Evolutionary conservation across 2,329 filamentous ascomycete species (phyloP), one percentile per base, ranked within the genome.

Genomic region (Aspergillus sp.): DNA sequence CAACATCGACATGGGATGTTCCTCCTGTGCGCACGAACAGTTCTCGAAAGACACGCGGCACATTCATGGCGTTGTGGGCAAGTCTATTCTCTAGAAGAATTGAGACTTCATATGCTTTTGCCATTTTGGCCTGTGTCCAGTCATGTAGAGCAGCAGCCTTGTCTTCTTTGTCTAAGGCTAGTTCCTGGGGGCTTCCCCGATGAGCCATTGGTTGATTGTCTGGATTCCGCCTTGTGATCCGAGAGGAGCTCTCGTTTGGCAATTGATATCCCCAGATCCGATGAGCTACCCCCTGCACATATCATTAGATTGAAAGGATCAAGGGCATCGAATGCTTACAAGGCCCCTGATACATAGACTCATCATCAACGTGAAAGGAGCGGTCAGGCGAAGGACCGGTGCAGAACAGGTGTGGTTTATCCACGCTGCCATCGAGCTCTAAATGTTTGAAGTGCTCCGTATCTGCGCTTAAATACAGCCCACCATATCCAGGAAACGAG

Each of bases 1-100:
- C 49, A 22, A 59, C 47, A 6, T 66, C 66, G 3, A 60, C 45
- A 24, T 65, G 55, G 8, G 58, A 61, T 11, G 58, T 49, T 49
- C 72, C 65, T 51, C 68, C 63, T 20, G 53, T 65, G 24, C 64
- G 64, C 33, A 60, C 57, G 40, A 73, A 72, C 14, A 72, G 60
- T 41, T 71, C 65, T 38, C 62, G 59, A 53, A 58, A 61, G 5
- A 70, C 61, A n/a, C 52, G 49, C 4, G 66, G 69, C 30, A 70
- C 42, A 26, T 51, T 53, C 50, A 61, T 62, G 8, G 60, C 56
- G 32, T 54, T 50, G 20, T 66, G 47, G 14, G 60, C 66, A 32
- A 50, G 11, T 49, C 58, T 57, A 47, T 65, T 54, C 8, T 63
- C 47, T 45, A 65, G 54, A 19, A 47, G 59, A 7, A 51, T 66